These are phyloP conservation scores for Kwoniella bestiolae DNA, from an alignment of 768 basidiomycete genomes.

Conservation along the genomic window DNA sequence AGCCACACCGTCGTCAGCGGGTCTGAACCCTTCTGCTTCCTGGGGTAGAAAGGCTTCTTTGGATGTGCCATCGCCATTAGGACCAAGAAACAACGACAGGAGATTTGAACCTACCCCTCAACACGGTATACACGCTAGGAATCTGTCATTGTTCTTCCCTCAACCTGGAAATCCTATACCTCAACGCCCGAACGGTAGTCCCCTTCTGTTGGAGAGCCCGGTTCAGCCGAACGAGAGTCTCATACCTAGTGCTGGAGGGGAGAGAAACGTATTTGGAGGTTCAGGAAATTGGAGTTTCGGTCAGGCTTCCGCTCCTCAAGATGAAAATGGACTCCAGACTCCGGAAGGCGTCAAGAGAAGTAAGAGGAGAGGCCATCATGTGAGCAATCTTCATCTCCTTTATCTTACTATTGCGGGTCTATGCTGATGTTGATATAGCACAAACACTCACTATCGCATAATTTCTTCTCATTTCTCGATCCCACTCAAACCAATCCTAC, in stretches of 20 bases:
- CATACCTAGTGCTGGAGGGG: constrained; percentile 59
- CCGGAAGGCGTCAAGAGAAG: constrained; percentile 40
- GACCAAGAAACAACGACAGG: constrained; percentile 12
- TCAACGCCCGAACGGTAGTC: constrained; percentile 63
- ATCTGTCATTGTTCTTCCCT: constrained; percentile 89
- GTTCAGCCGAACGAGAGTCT: constrained; percentile 35
- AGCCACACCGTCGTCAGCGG: constrained; percentile 7
- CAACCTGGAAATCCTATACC: constrained; percentile 68
- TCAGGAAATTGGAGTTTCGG: constrained; percentile 60
- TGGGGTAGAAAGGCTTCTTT: constrained; percentile 18
- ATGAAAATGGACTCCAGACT: constrained; percentile 20
- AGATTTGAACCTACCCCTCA: constrained; percentile 42
- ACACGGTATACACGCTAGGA: constrained; percentile 75
- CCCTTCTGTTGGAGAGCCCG: constrained; percentile 62
- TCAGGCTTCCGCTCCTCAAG: constrained; percentile 7
- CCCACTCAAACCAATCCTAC: constrained; percentile 60
- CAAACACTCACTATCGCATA: constrained; percentile 90
- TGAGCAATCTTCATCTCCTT: constrained; percentile 27
- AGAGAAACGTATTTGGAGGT: constrained; percentile 70
- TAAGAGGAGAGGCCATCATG: constrained; percentile 56
- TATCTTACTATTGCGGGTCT: no score
- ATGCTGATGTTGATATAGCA: constrained; percentile 70
- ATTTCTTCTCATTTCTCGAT: constrained; percentile 94
- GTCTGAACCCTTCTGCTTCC: constrained; percentile 22
- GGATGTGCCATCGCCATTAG: constrained; percentile 22